Percentiles rank a stretch among this genome's conserved stretches.
These are phyloP conservation scores for Pseudogymnoascus sp. DNA, from an alignment of 2,329 filamentous ascomycete genomes.

Conservation along the genomic window DNA sequence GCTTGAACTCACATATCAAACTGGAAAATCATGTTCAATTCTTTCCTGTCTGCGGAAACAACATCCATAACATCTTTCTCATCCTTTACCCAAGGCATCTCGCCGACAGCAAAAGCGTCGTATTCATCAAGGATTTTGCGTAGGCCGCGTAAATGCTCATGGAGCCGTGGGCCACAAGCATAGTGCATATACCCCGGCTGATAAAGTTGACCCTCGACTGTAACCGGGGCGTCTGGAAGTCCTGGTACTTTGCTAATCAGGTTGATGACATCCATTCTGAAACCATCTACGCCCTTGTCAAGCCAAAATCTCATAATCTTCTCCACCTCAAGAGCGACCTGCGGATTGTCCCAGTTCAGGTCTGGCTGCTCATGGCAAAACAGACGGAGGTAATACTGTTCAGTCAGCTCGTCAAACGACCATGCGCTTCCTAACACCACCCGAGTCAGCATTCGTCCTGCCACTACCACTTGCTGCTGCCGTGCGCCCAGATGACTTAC, in stretches of 20 bases:
- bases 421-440: slow-evolving; percentile 35
- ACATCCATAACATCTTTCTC: slow-evolving; percentile 43
- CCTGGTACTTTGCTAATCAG: slow-evolving; percentile 55
- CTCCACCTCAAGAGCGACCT: slow-evolving; percentile 61
- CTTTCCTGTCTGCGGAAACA: slow-evolving; percentile 50
- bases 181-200: slow-evolving; percentile 31
- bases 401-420: slow-evolving; percentile 44
- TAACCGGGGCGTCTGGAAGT: slow-evolving; percentile 45
- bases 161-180: slow-evolving; percentile 54
- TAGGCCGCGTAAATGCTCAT: slow-evolving; percentile 43
- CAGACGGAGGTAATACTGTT: slow-evolving; percentile 51
- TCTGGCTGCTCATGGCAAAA: slow-evolving; percentile 68
- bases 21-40: slow-evolving; percentile 67
- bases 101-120: slow-evolving; percentile 47
- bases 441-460: slow-evolving; percentile 19
- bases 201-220: slow-evolving; percentile 37
- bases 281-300: slow-evolving; percentile 49
- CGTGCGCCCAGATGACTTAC: slow-evolving; percentile 35
- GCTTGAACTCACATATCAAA: slow-evolving; percentile 50
- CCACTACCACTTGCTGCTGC: slow-evolving; percentile 31
- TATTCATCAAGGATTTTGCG: slow-evolving; percentile 39
- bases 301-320: slow-evolving; percentile 69
- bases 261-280: slow-evolving; percentile 63
- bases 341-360: slow-evolving; percentile 67
- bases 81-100: slow-evolving; percentile 39